Conservation (phyloP, 2,329 filamentous ascomycete genomes). For the Aspergillus piperis region DNA sequence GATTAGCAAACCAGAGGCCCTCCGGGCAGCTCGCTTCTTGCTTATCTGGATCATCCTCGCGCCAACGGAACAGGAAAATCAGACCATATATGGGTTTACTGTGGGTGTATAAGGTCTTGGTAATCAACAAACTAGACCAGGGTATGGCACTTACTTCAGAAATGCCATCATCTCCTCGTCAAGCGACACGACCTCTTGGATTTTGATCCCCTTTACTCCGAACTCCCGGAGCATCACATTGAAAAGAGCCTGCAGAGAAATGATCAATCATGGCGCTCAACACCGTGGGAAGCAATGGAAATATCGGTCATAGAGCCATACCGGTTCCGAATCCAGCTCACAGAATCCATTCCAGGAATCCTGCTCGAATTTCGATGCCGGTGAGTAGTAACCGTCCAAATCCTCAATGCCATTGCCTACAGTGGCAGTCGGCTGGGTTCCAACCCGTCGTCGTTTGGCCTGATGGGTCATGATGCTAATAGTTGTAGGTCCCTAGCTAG, state of each 20-base stretch:
- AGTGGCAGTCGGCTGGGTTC: slow-evolving; percentile 20
- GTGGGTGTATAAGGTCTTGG: slow-evolving; percentile 8
- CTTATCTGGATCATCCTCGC: slow-evolving; percentile 56
- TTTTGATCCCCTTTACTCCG: slow-evolving; percentile 70
- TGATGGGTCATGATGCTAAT: slow-evolving; percentile 30
- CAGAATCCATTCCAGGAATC: slow-evolving; percentile 50
- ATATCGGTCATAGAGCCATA: slow-evolving; percentile 44
- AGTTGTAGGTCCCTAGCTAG: not conserved
- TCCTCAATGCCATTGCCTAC: slow-evolving; percentile 15
- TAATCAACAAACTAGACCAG: not conserved
- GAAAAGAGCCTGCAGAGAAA: slow-evolving; percentile 67
- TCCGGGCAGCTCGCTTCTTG: slow-evolving; percentile 59
- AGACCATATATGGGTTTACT: slow-evolving; percentile 77
- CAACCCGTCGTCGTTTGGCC: slow-evolving; percentile 32
- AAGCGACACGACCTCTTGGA: slow-evolving; percentile 74
- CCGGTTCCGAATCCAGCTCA: slow-evolving; percentile 88
- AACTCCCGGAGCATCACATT: slow-evolving; percentile 79
- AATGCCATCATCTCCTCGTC: slow-evolving; percentile 65
- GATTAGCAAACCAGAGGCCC: slow-evolving; percentile 90
- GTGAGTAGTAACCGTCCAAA: slow-evolving; percentile 23
- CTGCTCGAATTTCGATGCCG: slow-evolving; percentile 43
- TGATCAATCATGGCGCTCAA: not conserved
- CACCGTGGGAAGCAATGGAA: not conserved
- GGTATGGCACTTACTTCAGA: slow-evolving; percentile 58
- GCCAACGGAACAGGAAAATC: slow-evolving; percentile 83